Conservation (phyloP, 1,284 basidiomycete species). For the Melampsora larici-populina region DNA sequence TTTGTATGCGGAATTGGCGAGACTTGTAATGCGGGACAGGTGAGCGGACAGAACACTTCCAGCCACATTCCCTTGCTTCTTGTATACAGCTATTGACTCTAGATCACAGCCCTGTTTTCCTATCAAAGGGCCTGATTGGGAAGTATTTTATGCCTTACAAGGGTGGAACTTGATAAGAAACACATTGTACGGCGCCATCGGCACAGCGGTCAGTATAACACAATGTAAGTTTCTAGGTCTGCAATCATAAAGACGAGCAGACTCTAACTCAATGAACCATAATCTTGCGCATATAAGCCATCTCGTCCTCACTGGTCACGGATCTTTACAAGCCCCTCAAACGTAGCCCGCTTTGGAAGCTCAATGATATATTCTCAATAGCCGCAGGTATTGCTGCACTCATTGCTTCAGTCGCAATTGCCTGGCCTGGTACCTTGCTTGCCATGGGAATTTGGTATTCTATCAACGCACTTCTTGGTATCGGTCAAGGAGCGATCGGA, state of each 20-base stretch:
- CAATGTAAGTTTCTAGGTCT: constrained; percentile 6
- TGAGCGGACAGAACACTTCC: neutral
- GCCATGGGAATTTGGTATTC: constrained; percentile 33
- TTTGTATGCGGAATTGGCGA: constrained; percentile 40
- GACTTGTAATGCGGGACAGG: constrained; percentile 30
- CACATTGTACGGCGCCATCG: constrained; percentile 30
- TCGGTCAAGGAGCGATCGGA: constrained; percentile 22
- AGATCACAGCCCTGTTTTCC: constrained; percentile 17
- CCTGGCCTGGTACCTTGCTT: constrained; percentile 18
- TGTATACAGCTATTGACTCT: neutral
- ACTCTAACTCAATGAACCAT: neutral
- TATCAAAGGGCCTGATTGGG: constrained; percentile 28
- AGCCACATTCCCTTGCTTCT: neutral
- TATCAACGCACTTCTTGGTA: constrained; percentile 22
- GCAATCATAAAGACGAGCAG: neutral
- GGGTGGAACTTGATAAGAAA: constrained; percentile 39
- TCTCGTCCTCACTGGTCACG: constrained; percentile 21
- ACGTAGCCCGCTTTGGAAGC: constrained; percentile 32
- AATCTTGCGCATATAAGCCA: neutral
- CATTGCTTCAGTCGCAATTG: constrained; percentile 27
- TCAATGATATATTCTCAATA: constrained; percentile 27
- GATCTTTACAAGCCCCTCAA: constrained; percentile 37
- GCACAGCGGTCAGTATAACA: constrained; percentile 22
- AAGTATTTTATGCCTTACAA: constrained; percentile 37
- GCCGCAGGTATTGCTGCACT: constrained; percentile 24